phyloP scores from a whole-genome alignment of 441 rosid species.

The Theobroma grandiflorum region DNA sequence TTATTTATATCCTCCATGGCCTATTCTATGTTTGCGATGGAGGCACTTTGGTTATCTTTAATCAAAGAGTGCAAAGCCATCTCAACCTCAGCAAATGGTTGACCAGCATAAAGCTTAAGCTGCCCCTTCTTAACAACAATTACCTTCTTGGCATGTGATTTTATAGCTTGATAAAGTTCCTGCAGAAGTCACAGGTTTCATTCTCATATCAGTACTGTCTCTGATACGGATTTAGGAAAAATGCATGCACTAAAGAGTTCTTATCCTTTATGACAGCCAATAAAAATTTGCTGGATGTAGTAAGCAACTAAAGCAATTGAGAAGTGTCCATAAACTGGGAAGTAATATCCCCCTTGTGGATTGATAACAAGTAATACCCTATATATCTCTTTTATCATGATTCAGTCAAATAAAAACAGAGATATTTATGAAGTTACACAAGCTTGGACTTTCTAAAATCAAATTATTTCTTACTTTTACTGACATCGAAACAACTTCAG shows the following conservation, averaged over 20 bases:
- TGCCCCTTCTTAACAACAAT: slow-evolving; percentile 77
- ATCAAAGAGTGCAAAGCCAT: slow-evolving; percentile 63
- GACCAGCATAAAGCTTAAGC: slow-evolving; percentile 80
- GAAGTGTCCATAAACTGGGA: neutral
- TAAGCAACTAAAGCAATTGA: neutral
- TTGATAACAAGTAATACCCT: neutral
- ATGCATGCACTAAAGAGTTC: neutral
- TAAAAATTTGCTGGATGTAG: neutral
- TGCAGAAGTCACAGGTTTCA: slow-evolving; percentile 33
- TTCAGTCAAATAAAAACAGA: neutral
- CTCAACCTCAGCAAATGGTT: slow-evolving; percentile 79
- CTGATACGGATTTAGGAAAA: neutral
- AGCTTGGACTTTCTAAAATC: slow-evolving; percentile 9
- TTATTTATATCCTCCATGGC: neutral
- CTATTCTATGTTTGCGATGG: slow-evolving; percentile 5
- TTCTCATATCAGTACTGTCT: neutral
- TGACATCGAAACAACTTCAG: slow-evolving; percentile 66
- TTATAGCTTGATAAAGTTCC: slow-evolving; percentile 68
- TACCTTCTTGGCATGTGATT: slow-evolving; percentile 52
- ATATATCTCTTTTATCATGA: neutral
- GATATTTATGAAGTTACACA: slow-evolving; percentile 5
- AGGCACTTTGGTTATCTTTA: slow-evolving; percentile 36
- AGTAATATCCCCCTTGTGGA: neutral
- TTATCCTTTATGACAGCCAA: neutral
- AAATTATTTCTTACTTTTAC: slow-evolving; percentile 52